Percentiles rank a stretch among this genome's conserved stretches.
These are phyloP conservation scores for Coemansia sp. DNA, from an alignment of 192 early-diverging fungal genomes.

Conservation along the genomic window DNA sequence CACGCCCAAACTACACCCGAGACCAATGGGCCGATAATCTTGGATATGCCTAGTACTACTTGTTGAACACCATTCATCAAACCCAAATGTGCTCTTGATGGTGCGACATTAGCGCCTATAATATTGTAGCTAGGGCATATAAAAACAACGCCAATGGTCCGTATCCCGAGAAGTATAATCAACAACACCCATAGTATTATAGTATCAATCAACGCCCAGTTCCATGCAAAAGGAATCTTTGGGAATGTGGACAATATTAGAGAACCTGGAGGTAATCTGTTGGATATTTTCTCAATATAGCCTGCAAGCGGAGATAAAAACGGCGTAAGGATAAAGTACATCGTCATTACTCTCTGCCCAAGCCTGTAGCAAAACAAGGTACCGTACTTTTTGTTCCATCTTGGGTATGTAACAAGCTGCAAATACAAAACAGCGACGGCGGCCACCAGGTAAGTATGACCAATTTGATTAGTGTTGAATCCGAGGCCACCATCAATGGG, in stretches of 20 bases:
- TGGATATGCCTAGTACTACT: too few species aligned
- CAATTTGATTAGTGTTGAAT: conserved; percentile 55
- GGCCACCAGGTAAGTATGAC: conserved; percentile 49
- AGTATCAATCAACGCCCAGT: background rate
- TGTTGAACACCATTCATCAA: too few species aligned
- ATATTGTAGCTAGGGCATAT: conserved; percentile 8
- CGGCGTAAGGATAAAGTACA: conserved; percentile 12
- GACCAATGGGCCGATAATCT: background rate
- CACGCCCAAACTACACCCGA: conserved; percentile 18
- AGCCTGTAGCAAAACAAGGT: conserved; percentile 42
- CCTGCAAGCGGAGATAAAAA: conserved; percentile 17
- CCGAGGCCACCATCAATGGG: conserved; percentile 56
- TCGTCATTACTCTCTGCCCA: conserved; percentile 19
- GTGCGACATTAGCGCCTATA: conserved; percentile 9
- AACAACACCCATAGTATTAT: conserved; percentile 22
- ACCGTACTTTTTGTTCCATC: conserved; percentile 50
- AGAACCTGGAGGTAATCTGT: background rate
- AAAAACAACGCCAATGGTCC: background rate
- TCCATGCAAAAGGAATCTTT: background rate
- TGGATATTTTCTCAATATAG: background rate
- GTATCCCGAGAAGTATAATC: background rate
- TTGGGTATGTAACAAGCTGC: conserved; percentile 57
- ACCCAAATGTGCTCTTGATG: background rate
- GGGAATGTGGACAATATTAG: background rate
- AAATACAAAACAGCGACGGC: conserved; percentile 48